A percentile compares a stretch with the other conserved stretches of the same genome.
Conservation (phyloP, 805 yeast genomes). For the Candida quercuum region DNA sequence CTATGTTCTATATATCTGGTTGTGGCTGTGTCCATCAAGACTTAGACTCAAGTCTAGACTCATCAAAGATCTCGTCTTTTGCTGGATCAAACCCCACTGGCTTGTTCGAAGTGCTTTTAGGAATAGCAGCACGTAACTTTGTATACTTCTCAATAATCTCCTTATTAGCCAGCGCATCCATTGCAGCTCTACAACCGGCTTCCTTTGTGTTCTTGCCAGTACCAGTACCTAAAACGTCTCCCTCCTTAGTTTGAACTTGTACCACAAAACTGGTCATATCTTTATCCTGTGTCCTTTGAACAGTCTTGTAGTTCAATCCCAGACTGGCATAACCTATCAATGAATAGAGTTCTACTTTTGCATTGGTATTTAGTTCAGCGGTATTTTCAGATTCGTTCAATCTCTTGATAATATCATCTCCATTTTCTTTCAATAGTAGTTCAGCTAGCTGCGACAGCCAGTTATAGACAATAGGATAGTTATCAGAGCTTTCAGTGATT, state of each 20-base stretch:
- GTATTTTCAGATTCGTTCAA: constrained; percentile 6
- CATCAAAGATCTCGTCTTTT: too few relatives aligned
- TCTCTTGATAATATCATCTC: constrained; percentile 5
- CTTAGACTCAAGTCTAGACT: too few relatives aligned
- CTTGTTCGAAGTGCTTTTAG: constrained; percentile 28
- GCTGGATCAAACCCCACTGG: background rate
- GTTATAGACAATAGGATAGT: constrained; percentile 41
- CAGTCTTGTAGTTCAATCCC: constrained; percentile 49
- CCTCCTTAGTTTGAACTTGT: constrained; percentile 59
- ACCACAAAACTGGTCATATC: constrained; percentile 46
- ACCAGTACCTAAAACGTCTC: constrained; percentile 64
- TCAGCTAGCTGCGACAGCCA: constrained; percentile 53
- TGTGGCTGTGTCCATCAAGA: too few relatives aligned
- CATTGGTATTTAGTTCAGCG: constrained; percentile 47
- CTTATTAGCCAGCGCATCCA: constrained; percentile 61
- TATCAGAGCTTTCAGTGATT: constrained; percentile 47
- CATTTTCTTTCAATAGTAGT: constrained; percentile 32
- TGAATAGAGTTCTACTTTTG: constrained; percentile 75
- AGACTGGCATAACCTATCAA: constrained; percentile 70
- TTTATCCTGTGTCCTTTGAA: constrained; percentile 30
- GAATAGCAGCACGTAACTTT: constrained; percentile 46
- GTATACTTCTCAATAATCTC: constrained; percentile 59
- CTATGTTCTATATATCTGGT: too few relatives aligned
- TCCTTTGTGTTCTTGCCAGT: constrained; percentile 61
- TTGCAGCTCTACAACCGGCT: constrained; percentile 86